phyloP scores from a whole-genome alignment of 169 alveolate genomes.

The Babesia ovis region DNA sequence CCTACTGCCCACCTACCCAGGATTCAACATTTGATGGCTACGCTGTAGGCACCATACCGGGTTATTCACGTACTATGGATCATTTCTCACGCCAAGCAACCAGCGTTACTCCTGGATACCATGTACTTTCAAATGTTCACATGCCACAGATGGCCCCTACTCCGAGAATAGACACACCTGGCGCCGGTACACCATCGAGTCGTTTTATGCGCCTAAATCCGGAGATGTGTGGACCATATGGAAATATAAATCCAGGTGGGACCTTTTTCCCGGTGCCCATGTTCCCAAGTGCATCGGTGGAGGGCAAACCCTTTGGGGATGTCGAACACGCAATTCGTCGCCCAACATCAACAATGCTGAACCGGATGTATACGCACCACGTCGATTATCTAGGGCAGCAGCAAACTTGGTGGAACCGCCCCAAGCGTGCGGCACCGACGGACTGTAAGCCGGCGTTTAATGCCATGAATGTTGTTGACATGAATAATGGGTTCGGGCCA shows the following conservation, averaged over 20 bases:
- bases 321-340: conserved; percentile 4
- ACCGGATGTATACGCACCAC: conserved; percentile 34
- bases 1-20: not conserved
- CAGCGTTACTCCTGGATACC: conserved; percentile 2
- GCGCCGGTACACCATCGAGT: not conserved
- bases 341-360: conserved; percentile 6
- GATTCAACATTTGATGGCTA: not conserved
- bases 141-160: conserved; percentile 31
- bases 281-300: conserved; percentile 4
- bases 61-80: not conserved
- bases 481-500: conserved; percentile 47
- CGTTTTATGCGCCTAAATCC: not conserved
- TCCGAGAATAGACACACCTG: not conserved
- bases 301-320: conserved; percentile 16
- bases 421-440: conserved; percentile 12
- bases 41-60: not conserved
- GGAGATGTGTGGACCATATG: not conserved
- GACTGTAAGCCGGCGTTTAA: not conserved
- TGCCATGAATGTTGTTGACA: conserved; percentile 2
- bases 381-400: conserved; percentile 7
- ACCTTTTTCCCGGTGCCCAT: not conserved
- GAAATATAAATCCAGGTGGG: not conserved
- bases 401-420: conserved; percentile 8
- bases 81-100: conserved; percentile 12
- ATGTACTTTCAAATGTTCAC: conserved; percentile 35